A percentile compares a stretch with the other conserved stretches of the same genome.
phyloP scores from a whole-genome alignment of 2,329 filamentous ascomycete species.

The Microdochium paspali region DNA sequence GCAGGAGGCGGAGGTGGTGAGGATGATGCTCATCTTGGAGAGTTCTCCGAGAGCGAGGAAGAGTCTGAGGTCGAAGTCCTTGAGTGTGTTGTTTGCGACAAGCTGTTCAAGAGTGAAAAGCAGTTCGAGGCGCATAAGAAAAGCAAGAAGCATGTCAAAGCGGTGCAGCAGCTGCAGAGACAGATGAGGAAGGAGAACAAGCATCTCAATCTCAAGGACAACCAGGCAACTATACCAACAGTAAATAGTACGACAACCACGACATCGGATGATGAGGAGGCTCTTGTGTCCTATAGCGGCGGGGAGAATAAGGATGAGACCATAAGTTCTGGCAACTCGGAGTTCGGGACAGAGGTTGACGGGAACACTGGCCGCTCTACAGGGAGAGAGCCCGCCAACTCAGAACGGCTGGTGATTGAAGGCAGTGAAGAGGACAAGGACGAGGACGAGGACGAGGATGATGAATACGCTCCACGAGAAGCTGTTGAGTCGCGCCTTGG shows the following conservation, averaged over 20 bases:
- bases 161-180: conserved; percentile 66
- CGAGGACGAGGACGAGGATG: conserved; percentile 10
- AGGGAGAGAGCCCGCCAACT: background rate
- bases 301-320: conserved; percentile 22
- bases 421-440: conserved; percentile 1
- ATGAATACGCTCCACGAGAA: conserved; percentile 38
- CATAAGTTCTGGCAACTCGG: conserved; percentile 18
- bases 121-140: conserved; percentile 88
- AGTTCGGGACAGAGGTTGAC: background rate
- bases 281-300: conserved; percentile 37
- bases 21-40: conserved; percentile 30
- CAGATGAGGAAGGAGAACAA: conserved; percentile 78
- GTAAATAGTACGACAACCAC: conserved; percentile 1
- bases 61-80: conserved; percentile 49
- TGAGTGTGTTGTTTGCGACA: conserved; percentile 70
- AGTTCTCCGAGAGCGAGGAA: conserved; percentile 54
- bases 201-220: conserved; percentile 38
- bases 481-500: conserved; percentile 30
- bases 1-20: conserved; percentile 43
- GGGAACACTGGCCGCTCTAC: background rate
- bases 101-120: conserved; percentile 80
- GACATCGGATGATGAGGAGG: conserved; percentile 19
- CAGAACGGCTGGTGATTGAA: conserved; percentile 1
- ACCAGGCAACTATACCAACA: conserved; percentile 1
- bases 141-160: conserved; percentile 93